Base-by-base conservation (phyloP, 2,329 filamentous ascomycete species). In the Pestalotiopsis sp. region DNA sequence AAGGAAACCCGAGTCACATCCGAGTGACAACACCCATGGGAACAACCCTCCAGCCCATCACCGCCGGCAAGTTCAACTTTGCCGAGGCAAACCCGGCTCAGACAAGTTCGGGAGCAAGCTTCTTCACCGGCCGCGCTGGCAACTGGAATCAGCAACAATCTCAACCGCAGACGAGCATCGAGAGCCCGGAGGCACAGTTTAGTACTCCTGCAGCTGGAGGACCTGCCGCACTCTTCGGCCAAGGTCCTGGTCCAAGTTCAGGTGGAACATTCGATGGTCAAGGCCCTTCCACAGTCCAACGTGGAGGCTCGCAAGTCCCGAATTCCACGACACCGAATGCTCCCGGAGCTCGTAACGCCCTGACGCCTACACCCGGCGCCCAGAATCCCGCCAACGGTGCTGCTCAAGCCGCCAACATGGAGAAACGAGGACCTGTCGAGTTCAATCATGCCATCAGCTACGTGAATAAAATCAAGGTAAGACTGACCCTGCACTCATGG, bases 371-470 rank as follows among this genome's bases (percentile, higher is more conserved):
- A n/a, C 88, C 88, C 14, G 80, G 81, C 39, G 81, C 85, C 57
- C 87, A 89, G 70, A 87, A 87, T 70, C 87, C 83, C 39, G 78
- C 91, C 68, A 93, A 91, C 74, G 90, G 89, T 59, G 85, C 86
- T 70, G 86, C 85, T 25, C 82, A 88, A 81, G 81, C 91, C 81
- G 82, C 87, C 79, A 82, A 87, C 81, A 82, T 93, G 78, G 95
- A 97, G 80, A 97, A 96, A 77, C 90, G 95, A 67, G 95, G 95
- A 0, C 96, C 96, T 1, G 96, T 99, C 20, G 96, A 99, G 78
- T 99, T 99, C 81, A 99, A 99, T 78, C 96, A 99, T 81, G 96
- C 96, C 0, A 99, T 99, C 72, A 98, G 95, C 79, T 99, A 99
- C 76, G 96, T 99, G 67, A 99, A 99, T 79, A 99, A 99, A 83